Percentiles rank a stretch among this genome's conserved stretches.
phyloP scores from a whole-genome alignment of 1,284 basidiomycete species.

The Puccinia polysora region DNA sequence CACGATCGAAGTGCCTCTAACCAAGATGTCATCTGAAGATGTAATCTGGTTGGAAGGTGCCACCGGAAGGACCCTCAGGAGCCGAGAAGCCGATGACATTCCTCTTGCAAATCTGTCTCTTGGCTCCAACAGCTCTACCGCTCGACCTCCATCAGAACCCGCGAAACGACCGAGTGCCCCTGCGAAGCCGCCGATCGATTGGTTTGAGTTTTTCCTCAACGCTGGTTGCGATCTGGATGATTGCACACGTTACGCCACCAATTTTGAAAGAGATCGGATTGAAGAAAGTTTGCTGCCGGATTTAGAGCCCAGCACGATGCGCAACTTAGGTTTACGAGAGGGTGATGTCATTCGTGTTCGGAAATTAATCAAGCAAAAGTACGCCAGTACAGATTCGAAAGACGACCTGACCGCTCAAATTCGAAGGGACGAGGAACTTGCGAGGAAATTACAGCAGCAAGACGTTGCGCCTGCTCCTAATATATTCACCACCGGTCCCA shows the following conservation, averaged over 20 bases:
- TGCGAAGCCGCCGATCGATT: constrained; percentile 67
- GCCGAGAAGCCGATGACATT: constrained; percentile 66
- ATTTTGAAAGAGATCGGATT: constrained; percentile 94
- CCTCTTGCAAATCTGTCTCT: constrained; percentile 62
- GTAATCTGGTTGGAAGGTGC: constrained; percentile 73
- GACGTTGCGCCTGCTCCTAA: constrained; percentile 58
- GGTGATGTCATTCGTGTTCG: constrained; percentile 94
- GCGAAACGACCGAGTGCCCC: constrained; percentile 47
- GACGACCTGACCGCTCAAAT: constrained; percentile 61
- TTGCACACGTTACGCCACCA: constrained; percentile 85
- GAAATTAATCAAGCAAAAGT: constrained; percentile 65
- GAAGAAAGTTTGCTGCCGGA: constrained; percentile 88
- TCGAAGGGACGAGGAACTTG: constrained; percentile 72
- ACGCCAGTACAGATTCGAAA: constrained; percentile 43
- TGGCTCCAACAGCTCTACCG: constrained; percentile 46
- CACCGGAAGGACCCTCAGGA: constrained; percentile 53
- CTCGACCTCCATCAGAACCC: constrained; percentile 48
- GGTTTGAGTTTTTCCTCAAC: constrained; percentile 98
- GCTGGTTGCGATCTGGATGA: constrained; percentile 96
- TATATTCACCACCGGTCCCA: constrained; percentile 79
- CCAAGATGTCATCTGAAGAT: constrained; percentile 94
- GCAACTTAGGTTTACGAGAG: constrained; percentile 85
- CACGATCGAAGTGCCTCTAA: constrained; percentile 91
- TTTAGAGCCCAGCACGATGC: constrained; percentile 80
- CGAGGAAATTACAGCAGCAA: constrained; percentile 72